Conservation (phyloP, 805 yeast genomes). For the Isabelozyma rhagii region DNA sequence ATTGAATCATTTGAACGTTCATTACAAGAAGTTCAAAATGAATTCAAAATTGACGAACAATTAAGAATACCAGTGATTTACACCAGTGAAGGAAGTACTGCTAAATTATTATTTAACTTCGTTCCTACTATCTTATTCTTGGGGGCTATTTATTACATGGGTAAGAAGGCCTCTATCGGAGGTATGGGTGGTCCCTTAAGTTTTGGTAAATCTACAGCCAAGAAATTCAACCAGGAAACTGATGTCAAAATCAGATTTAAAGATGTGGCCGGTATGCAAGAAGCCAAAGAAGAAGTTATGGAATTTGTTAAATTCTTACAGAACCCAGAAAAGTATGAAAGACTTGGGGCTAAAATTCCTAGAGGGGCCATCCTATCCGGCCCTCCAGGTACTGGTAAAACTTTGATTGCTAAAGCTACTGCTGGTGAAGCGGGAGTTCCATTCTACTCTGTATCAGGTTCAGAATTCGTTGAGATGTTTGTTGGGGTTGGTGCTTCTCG, state of each 20-base stretch:
- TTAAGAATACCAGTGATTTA: constrained; percentile 81
- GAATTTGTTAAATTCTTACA: constrained; percentile 94
- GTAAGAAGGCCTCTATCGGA: constrained; percentile 66
- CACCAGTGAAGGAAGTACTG: constrained; percentile 64
- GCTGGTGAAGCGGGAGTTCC: constrained; percentile 99
- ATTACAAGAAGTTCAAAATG: constrained; percentile 72
- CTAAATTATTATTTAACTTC: constrained; percentile 64
- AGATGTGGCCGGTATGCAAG: constrained; percentile 97
- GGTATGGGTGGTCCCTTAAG: constrained; percentile 79
- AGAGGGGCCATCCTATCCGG: constrained; percentile 97
- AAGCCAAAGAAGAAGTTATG: constrained; percentile 96
- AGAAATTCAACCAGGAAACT: constrained; percentile 85
- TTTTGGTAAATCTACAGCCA: constrained; percentile 89
- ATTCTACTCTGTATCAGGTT: constrained; percentile 91
- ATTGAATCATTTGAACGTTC: constrained; percentile 83
- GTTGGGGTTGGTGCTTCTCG: constrained; percentile 99
- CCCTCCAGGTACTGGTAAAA: constrained; percentile 99
- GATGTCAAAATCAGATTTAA: constrained; percentile 84
- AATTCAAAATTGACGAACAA: constrained; percentile 54
- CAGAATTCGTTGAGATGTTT: constrained; percentile 98
- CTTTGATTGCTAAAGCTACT: constrained; percentile 93
- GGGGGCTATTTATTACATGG: constrained; percentile 84
- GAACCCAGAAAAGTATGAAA: constrained; percentile 85
- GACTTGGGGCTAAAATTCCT: constrained; percentile 94
- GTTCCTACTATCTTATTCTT: constrained; percentile 87